Percentiles rank a stretch among this genome's conserved stretches.
phyloP scores from a whole-genome alignment of 495 filamentous ascomycete genomes.

The Aspergillus sclerotioniger region DNA sequence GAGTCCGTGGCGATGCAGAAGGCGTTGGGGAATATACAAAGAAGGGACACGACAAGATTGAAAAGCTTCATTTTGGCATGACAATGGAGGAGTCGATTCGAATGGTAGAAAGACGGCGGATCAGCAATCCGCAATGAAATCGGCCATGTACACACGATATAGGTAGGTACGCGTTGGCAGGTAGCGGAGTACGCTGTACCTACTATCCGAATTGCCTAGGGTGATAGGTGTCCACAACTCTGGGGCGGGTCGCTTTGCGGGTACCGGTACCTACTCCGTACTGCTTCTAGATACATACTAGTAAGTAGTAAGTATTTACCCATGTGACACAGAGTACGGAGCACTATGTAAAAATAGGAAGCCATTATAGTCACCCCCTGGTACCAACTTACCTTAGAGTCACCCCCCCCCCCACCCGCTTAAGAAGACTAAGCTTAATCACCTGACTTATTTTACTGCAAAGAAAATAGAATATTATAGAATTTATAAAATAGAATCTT shows the following conservation, averaged over 20 bases:
- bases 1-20: slow-evolving; percentile 26
- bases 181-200: not conserved
- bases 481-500: no score
- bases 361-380: no score
- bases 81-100: not conserved
- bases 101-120: not conserved
- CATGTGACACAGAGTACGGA: no score
- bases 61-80: slow-evolving; percentile 54
- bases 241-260: not conserved
- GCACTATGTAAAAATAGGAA: no score
- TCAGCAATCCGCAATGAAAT: slow-evolving; percentile 12
- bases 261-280: not conserved
- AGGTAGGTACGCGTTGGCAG: not conserved
- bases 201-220: not conserved
- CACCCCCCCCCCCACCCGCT: no score
- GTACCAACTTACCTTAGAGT: no score
- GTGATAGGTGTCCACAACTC: slow-evolving; percentile 5
- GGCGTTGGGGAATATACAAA: slow-evolving; percentile 46
- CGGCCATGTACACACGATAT: slow-evolving; percentile 1
- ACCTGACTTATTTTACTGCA: no score
- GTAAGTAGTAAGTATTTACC: no score
- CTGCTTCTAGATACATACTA: not conserved
- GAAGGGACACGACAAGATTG: slow-evolving; percentile 50
- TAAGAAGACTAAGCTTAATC: no score
- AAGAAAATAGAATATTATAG: no score